Base-by-base conservation (phyloP, 148 eudicot genomes). In the Diospyros kaki region DNA sequence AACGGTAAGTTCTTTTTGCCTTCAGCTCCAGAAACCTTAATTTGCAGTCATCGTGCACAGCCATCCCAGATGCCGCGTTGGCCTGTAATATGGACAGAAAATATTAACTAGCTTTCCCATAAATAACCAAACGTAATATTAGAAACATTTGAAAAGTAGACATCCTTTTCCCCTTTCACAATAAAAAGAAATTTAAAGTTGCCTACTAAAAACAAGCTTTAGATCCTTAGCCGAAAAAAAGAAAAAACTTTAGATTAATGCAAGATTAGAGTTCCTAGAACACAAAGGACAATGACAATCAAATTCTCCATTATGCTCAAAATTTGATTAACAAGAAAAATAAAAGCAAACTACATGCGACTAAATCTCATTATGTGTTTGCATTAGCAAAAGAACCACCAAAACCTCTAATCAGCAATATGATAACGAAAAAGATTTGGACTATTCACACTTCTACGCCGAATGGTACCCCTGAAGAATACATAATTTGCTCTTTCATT, bases 31-130 rank as follows among this genome's bases (percentile, higher is more conserved):
- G 55, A 70, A 81, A 81, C 72, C 67, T 81, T 68, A 77, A 66
- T 72, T 77, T 81, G 61, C 84, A 81, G 28, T 81, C 84, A 64
- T 77, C 84, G 15, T 82, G 81, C 69, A 81, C 84, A 52, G 85
- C 82, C 77, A 79, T 76, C 51, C 80, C 79, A 63, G 82, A 82
- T 44, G 74, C 82, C 14, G 80, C 82, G n/a, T 79, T 78, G 68
- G 82, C 79, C 85, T 82, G 15, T 55, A 48, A 54, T 48, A 6
- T 12, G 56, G 52, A 75, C 9, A 17, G 50, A 3, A 59, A 38
- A 1, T 28, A 28, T 28, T 28, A 28, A 28, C 28, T 28, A 28
- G 28, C 28, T 28, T 28, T 28, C 28, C 0, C 28, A 28, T 28
- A 28, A 28, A 28, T 28, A 28, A 28, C 28, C 28, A 28, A 28